Evolutionary conservation across 2,329 filamentous ascomycete species (phyloP), one percentile per base, ranked within the genome.

Genomic region (Trichoderma sp.): DNA sequence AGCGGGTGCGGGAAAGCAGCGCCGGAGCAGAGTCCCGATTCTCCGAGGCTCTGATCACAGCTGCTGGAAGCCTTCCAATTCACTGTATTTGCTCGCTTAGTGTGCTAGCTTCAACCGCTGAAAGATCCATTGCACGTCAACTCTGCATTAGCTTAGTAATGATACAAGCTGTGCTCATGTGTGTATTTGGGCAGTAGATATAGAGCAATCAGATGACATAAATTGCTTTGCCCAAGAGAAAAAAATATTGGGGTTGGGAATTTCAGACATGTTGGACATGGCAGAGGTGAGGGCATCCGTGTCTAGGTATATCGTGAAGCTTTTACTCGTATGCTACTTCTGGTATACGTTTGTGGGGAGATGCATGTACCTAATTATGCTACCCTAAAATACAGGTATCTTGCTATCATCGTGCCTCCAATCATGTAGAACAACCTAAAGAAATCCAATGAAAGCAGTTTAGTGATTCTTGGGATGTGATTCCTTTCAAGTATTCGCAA

Each of bases 1-100:
- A 67, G 63, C 6, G 21, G 11, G 5, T 5, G 59, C 60, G 62
- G 71, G 45, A 60, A 18, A 31, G 35, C 35, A 16, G 71, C 71
- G 71, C 62, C 71, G 50, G 62, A 67, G 50, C 14, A 14, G 31
- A 35, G 62, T 24, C 27, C 71, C 71, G 71, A 74, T 67, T 66
- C 35, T 67, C 71, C 71, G 71, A 59, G 24, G 45, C 45, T 33
- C 50, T n/a, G 50, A 59, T 33, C 29, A 27, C 60, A 29, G 50
- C 60, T 33, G 35, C 31, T 41, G 50, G 11, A 24, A 31, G 18
- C n/a, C 65, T 18, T 16, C 65, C 24, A 8, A 9, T 50, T 45
- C 35, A 45, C 41, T 66, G 24, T n/a, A 62, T 66, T 45, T 41
- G 27, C 3, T 53, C 45, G 41, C 24, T 31, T 67, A 50, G 18